Conservation (phyloP, 371 early-diverging fungal genomes). For the Blastocladiella emersonii region DNA sequence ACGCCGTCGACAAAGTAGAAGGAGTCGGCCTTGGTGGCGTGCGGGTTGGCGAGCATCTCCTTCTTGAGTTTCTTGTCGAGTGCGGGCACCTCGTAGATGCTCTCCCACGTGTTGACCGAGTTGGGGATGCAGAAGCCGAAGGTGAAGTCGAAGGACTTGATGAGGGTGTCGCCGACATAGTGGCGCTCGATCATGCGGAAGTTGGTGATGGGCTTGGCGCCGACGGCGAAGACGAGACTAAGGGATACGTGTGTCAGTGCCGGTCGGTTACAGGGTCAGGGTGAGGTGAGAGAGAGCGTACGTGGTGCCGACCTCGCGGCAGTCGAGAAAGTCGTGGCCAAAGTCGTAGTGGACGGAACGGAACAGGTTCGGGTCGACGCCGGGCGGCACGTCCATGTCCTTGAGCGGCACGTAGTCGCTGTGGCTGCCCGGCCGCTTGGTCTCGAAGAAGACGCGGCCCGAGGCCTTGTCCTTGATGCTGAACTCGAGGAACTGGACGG, state of each 20-base stretch:
- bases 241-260: no score
- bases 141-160: conserved; percentile 28
- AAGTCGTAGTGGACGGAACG: background rate
- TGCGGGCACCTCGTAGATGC: conserved; percentile 17
- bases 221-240: conserved; percentile 25
- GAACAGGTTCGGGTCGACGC: background rate
- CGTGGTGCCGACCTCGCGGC: conserved; percentile 43
- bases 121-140: conserved; percentile 34
- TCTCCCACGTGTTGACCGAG: conserved; percentile 27
- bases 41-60: conserved; percentile 21
- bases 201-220: conserved; percentile 16
- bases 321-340: background rate
- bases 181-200: conserved; percentile 34
- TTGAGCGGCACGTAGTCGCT: background rate
- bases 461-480: background rate
- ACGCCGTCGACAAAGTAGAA: conserved; percentile 30
- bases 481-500: background rate
- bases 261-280: no score
- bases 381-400: background rate
- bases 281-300: conserved; percentile 80
- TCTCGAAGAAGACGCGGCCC: background rate
- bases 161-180: conserved; percentile 22
- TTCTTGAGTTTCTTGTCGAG: background rate
- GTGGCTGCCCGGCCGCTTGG: background rate
- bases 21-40: conserved; percentile 22